phyloP scores from a whole-genome alignment of 306 rosid genomes.

The Calophaca sinica region DNA sequence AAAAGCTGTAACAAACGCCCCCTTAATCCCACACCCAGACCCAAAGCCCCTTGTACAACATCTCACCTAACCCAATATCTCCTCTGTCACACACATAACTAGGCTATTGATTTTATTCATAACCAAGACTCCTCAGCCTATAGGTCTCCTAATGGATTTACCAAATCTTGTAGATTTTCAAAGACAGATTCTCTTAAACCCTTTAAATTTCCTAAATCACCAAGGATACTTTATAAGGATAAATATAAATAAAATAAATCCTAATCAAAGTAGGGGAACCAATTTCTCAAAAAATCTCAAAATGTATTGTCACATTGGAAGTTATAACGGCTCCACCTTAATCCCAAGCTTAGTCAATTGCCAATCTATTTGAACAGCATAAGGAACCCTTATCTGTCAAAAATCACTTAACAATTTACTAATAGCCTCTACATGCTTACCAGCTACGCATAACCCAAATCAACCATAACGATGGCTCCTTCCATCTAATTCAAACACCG shows the following conservation, averaged over 20 bases:
- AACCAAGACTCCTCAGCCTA: no score
- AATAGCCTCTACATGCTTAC: background rate
- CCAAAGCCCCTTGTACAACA: background rate
- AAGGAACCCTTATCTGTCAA: background rate
- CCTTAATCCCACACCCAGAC: background rate
- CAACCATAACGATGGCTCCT: background rate
- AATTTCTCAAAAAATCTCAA: no score
- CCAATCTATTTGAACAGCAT: no score
- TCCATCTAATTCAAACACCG: background rate
- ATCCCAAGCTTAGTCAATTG: no score
- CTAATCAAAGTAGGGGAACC: no score
- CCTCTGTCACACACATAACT: background rate
- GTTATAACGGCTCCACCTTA: no score
- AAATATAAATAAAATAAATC: no score
- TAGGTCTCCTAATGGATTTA: background rate
- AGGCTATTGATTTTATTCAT: background rate
- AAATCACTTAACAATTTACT: background rate
- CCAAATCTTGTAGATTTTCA: background rate
- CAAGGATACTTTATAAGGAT: slow-evolving; percentile 1
- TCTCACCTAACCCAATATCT: background rate
- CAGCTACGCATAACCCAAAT: background rate
- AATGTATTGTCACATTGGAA: no score
- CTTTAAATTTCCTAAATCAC: slow-evolving; percentile 18
- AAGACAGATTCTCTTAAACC: background rate
- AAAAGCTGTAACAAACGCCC: no score